Conservation (phyloP, 768 basidiomycete species). For the Inosperma sp. region DNA sequence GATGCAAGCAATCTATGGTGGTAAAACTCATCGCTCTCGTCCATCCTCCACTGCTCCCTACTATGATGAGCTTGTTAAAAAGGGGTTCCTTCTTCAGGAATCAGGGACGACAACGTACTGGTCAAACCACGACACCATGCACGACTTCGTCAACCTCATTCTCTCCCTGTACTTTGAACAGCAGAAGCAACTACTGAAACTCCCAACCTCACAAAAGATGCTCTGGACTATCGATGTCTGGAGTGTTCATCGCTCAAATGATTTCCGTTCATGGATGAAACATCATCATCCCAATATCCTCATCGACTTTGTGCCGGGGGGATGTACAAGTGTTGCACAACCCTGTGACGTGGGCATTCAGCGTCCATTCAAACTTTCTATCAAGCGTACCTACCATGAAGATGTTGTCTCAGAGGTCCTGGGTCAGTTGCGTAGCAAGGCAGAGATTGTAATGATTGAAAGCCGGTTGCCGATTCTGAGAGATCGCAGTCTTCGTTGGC, state of each 20-base stretch:
- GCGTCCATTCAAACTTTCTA: slow-evolving; percentile 19
- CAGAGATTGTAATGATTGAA: background rate
- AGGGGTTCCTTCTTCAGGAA: slow-evolving; percentile 19
- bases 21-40: slow-evolving; percentile 19
- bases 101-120: slow-evolving; percentile 25
- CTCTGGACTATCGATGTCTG: slow-evolving; percentile 29
- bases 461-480: background rate
- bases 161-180: background rate
- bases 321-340: slow-evolving; percentile 27
- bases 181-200: background rate
- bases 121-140: slow-evolving; percentile 23
- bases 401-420: slow-evolving; percentile 21
- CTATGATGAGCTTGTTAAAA: slow-evolving; percentile 22
- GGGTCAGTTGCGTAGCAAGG: background rate
- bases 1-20: slow-evolving; percentile 32
- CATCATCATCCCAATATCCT: slow-evolving; percentile 28
- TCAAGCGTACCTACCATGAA: slow-evolving; percentile 20
- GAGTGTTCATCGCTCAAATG: slow-evolving; percentile 34
- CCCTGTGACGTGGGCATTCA: slow-evolving; percentile 27
- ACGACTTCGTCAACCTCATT: slow-evolving; percentile 15
- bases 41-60: slow-evolving; percentile 17
- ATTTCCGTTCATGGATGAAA: slow-evolving; percentile 23
- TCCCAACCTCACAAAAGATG: slow-evolving; percentile 11
- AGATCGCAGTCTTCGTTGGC: background rate
- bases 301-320: slow-evolving; percentile 32